These are phyloP conservation scores for Gamsiella multidivaricata DNA, from an alignment of 192 early-diverging fungal genomes.

Conservation along the genomic window DNA sequence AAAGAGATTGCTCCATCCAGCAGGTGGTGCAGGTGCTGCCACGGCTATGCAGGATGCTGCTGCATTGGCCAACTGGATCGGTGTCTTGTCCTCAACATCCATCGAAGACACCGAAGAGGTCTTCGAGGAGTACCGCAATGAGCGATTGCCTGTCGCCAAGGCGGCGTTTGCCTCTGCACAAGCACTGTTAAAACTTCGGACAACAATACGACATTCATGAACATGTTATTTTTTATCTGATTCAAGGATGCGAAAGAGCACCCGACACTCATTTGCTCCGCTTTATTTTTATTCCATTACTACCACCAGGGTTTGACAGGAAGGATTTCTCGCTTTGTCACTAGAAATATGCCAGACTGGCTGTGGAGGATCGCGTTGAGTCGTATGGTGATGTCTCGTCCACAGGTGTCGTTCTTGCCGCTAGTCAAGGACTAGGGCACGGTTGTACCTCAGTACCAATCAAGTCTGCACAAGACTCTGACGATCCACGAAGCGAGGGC, in stretches of 20 bases:
- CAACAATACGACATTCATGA: no score
- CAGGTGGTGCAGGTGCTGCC: slow-evolving; percentile 6
- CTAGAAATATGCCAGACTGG: slow-evolving; percentile 9
- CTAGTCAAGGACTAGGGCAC: slow-evolving; percentile 2
- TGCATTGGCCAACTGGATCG: slow-evolving; percentile 27
- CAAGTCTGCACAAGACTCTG: slow-evolving; percentile 10
- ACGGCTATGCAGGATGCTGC: slow-evolving; percentile 30
- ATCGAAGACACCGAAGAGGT: not conserved
- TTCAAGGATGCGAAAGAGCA: not conserved
- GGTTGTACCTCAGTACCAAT: not conserved
- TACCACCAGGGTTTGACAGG: not conserved
- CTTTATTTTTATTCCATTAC: not conserved
- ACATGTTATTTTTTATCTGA: no score
- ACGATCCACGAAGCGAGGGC: no score
- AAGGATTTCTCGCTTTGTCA: not conserved
- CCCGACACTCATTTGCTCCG: not conserved
- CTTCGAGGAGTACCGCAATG: slow-evolving; percentile 19
- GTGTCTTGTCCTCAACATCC: not conserved
- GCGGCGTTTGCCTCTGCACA: not conserved
- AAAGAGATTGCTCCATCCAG: slow-evolving; percentile 27
- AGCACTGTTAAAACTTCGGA: not conserved
- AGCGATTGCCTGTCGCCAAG: not conserved
- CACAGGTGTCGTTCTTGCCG: slow-evolving; percentile 25
- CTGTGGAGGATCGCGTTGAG: not conserved
- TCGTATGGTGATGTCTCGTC: not conserved